These are phyloP conservation scores for Irpex lacteus DNA, from an alignment of 1,284 basidiomycete genomes.

Conservation along the genomic window DNA sequence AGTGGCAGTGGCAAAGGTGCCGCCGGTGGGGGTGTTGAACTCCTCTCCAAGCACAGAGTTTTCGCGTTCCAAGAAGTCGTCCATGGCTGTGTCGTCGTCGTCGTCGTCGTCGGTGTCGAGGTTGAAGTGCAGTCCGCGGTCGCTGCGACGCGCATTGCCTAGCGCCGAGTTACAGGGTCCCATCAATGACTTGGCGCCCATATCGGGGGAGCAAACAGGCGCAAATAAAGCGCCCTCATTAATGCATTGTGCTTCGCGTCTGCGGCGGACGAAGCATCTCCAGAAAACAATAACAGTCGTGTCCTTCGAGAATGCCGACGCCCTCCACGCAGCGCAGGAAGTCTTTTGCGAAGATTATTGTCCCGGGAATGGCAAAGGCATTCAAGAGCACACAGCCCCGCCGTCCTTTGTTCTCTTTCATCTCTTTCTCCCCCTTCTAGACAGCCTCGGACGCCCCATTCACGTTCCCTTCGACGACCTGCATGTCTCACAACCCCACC, in stretches of 20 bases:
- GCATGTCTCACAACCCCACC: not conserved
- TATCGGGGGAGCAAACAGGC: conserved; percentile 2
- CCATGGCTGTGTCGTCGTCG: conserved; percentile 19
- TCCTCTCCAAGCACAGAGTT: conserved; percentile 34
- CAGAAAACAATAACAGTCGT: conserved; percentile 7
- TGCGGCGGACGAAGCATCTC: conserved; percentile 3
- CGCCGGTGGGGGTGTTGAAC: conserved; percentile 27
- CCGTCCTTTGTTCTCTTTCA: conserved; percentile 3
- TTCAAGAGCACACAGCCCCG: not conserved
- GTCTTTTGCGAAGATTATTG: conserved; percentile 1
- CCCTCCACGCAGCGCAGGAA: not conserved
- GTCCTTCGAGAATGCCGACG: not conserved
- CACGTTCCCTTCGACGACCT: conserved; percentile 4
- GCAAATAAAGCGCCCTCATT: conserved; percentile 8
- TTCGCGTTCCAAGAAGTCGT: conserved; percentile 34
- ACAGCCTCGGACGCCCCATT: not conserved
- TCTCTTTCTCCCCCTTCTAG: not conserved
- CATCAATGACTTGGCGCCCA: conserved; percentile 5
- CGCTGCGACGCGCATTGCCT: not conserved
- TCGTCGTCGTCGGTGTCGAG: conserved; percentile 11
- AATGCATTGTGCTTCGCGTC: conserved; percentile 9
- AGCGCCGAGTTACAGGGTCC: not conserved
- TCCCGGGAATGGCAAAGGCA: not conserved
- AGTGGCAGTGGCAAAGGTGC: conserved; percentile 28
- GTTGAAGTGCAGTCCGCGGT: conserved; percentile 1